Base-by-base conservation (phyloP, 2,329 filamentous ascomycete species). In the Aspergillus transmontanensis region DNA sequence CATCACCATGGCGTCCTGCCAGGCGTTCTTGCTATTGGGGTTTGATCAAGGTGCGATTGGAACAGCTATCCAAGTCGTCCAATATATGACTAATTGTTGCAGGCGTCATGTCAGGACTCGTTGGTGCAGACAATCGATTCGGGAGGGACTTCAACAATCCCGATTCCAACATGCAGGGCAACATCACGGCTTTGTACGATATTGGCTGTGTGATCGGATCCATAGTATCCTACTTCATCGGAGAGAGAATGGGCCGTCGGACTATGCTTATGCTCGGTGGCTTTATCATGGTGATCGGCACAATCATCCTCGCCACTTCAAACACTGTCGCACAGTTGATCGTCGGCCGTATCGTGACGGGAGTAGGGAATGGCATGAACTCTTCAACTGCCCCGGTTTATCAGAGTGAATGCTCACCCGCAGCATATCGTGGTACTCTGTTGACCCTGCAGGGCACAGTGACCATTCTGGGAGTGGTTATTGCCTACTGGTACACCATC, bases 281-380 rank as follows among this genome's bases (percentile, higher is more conserved):
- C 0, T 59, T 71, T 2, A 78, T 82, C 57, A 72, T 72, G 68
- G 54, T 77, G 39, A 72, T 77, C 46, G 73, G 70, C 0, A 69
- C 73, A 0, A 71, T 70, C 14, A 73, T 79, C n/a, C 71, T 76
- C 2, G 69, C 71, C 2, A 75, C 78, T 0, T 79, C 82, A 0
- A 77, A 73, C 30, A 77, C 75, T 0, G 66, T 83, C 0, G 74
- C 74, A 0, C 82, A 84, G 62, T 72, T 85, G 51, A 81, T 85
- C n/a, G 75, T 78, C 23, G 83, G 81, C 0, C 72, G 82, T 10
- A 81, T 83, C 59, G 73, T 84, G 19, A 82, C 81, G 0, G 82
- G 82, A 0, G 69, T 84, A 70, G 69, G 70, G 0, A 71, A 71
- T 23, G 69, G 70, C n/a, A 69, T 70, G 65, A 72, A 72, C 57